These are phyloP conservation scores for Leishmania lainsoni DNA, from an alignment of 208 protist genomes.

Conservation along the genomic window DNA sequence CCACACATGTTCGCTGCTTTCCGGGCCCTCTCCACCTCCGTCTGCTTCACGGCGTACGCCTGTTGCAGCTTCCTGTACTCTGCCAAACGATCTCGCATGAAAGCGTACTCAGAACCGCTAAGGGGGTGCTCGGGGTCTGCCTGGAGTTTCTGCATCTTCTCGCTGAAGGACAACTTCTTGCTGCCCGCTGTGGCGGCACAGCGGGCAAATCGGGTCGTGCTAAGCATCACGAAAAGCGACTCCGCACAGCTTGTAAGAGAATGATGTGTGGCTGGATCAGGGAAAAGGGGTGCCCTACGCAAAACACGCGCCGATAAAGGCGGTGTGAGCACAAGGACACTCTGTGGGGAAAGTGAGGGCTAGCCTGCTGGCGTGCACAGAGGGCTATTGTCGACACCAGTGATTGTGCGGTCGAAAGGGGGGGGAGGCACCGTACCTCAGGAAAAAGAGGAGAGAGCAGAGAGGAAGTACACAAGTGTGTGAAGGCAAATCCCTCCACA, in stretches of 20 bases:
- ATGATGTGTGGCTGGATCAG: neutral
- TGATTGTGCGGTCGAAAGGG: neutral
- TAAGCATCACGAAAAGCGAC: slow-evolving; percentile 10
- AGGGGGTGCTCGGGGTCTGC: slow-evolving; percentile 37
- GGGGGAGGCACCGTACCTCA: neutral
- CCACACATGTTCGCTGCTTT: slow-evolving; percentile 82
- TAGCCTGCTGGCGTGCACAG: neutral
- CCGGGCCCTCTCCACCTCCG: slow-evolving; percentile 76
- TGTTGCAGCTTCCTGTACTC: slow-evolving; percentile 75
- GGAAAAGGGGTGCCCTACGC: neutral
- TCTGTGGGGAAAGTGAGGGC: neutral
- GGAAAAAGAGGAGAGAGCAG: neutral
- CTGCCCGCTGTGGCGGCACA: slow-evolving; percentile 15
- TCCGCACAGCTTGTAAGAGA: neutral
- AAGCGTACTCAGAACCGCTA: slow-evolving; percentile 57
- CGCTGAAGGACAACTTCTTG: slow-evolving; percentile 30
- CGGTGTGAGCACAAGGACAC: neutral
- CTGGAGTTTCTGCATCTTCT: slow-evolving; percentile 33
- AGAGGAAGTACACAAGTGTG: neutral
- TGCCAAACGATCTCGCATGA: slow-evolving; percentile 60
- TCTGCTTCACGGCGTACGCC: slow-evolving; percentile 85
- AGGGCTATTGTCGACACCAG: neutral
- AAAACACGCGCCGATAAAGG: neutral
- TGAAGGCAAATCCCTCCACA: no score
- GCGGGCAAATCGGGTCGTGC: slow-evolving; percentile 3